Conservation (phyloP, 768 basidiomycete genomes). For the Suillus ampliporus region DNA sequence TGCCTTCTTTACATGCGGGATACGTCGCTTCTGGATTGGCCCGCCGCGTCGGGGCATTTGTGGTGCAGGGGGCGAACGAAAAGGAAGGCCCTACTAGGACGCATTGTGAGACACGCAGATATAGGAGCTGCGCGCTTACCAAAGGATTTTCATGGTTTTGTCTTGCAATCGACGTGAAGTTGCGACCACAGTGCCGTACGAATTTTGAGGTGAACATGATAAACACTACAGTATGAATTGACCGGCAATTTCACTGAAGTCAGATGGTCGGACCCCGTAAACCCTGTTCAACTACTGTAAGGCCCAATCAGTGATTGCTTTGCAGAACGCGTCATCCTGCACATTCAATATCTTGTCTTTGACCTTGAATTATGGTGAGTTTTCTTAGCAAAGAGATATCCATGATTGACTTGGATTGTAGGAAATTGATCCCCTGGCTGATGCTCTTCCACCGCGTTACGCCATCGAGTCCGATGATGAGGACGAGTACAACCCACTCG, state of each 20-base stretch:
- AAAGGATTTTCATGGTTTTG: constrained; percentile 62
- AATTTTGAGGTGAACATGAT: constrained; percentile 16
- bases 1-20: constrained; percentile 80
- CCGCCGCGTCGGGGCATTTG: constrained; percentile 66
- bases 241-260: neutral
- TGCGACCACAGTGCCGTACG: constrained; percentile 6
- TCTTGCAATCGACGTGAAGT: constrained; percentile 28
- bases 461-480: constrained; percentile 74
- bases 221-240: neutral
- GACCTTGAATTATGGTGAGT: constrained; percentile 11
- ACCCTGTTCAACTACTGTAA: constrained; percentile 12
- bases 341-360: neutral
- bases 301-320: neutral
- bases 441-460: constrained; percentile 61
- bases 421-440: constrained; percentile 62
- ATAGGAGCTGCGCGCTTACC: constrained; percentile 38
- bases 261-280: constrained; percentile 9
- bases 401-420: constrained; percentile 23
- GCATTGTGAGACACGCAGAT: constrained; percentile 15
- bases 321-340: neutral
- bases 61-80: constrained; percentile 47
- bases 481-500: constrained; percentile 59
- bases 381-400: neutral
- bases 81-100: constrained; percentile 40
- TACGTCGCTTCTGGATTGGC: constrained; percentile 56